Conservation (phyloP, 306 rosid species). For the Hippophae gyantsensis region DNA sequence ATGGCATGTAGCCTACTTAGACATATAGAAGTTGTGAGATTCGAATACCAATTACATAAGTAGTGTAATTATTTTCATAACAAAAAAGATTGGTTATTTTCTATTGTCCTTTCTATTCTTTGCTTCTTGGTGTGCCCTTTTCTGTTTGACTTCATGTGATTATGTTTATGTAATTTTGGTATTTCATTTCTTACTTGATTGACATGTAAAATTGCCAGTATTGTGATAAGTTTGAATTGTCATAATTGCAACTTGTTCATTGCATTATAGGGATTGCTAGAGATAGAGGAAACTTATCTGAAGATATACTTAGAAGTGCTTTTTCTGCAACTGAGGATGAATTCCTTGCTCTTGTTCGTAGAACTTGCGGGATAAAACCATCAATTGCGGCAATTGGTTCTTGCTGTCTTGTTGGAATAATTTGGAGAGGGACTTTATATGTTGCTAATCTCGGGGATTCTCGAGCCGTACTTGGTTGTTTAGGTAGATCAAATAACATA, state of each 20-base stretch:
- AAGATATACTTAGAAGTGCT: conserved; percentile 54
- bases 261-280: conserved; percentile 48
- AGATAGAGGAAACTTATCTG: conserved; percentile 56
- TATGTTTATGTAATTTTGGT: too few relatives aligned
- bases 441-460: conserved; percentile 80
- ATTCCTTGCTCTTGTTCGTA: conserved; percentile 69
- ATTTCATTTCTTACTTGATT: too few relatives aligned
- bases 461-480: conserved; percentile 75
- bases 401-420: conserved; percentile 76
- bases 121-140: too few relatives aligned
- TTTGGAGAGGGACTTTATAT: conserved; percentile 64
- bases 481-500: conserved; percentile 59
- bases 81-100: too few relatives aligned
- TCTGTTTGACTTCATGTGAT: too few relatives aligned
- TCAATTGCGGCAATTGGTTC: conserved; percentile 75
- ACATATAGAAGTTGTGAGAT: too few relatives aligned
- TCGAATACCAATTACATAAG: too few relatives aligned
- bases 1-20: too few relatives aligned
- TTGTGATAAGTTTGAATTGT: conserved; percentile 2
- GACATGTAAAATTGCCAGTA: too few relatives aligned
- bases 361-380: conserved; percentile 64
- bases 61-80: too few relatives aligned
- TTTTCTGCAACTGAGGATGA: conserved; percentile 84
- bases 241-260: conserved; percentile 11
- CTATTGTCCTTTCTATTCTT: too few relatives aligned